These are phyloP conservation scores for Perilla frutescens DNA, from an alignment of 257 asterid genomes.

Conservation along the genomic window DNA sequence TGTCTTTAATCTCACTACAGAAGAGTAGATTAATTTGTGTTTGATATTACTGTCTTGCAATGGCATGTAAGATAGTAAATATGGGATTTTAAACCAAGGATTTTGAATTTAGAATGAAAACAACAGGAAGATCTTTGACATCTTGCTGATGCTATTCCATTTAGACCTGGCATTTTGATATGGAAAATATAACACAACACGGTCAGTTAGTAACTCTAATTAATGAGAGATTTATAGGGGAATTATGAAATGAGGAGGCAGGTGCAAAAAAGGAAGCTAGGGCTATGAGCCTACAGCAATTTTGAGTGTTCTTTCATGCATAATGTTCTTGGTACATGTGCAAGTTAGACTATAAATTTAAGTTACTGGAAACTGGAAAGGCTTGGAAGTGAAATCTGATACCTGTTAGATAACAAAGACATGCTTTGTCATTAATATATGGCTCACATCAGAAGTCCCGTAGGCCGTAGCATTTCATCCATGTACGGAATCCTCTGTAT, in stretches of 20 bases:
- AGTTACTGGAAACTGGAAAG: too few species aligned
- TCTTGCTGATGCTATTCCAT: conserved; percentile 16
- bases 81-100: neutral
- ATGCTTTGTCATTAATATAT: conserved; percentile 15
- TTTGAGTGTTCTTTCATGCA: neutral
- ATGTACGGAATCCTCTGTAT: conserved; percentile 1
- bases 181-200: neutral
- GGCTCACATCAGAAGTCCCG: neutral
- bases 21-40: conserved; percentile 1
- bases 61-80: neutral
- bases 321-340: neutral
- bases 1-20: neutral
- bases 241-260: neutral
- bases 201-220: neutral
- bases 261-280: neutral
- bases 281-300: neutral
- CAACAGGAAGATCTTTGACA: neutral
- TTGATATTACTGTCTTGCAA: neutral
- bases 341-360: too few species aligned
- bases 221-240: conserved; percentile 12
- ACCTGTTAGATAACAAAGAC: conserved; percentile 9
- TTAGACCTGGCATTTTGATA: conserved; percentile 21
- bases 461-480: neutral
- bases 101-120: neutral
- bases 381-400: too few species aligned